These are phyloP conservation scores for Tolypocladium paradoxum DNA, from an alignment of 2,329 filamentous ascomycete species.

Conservation along the genomic window DNA sequence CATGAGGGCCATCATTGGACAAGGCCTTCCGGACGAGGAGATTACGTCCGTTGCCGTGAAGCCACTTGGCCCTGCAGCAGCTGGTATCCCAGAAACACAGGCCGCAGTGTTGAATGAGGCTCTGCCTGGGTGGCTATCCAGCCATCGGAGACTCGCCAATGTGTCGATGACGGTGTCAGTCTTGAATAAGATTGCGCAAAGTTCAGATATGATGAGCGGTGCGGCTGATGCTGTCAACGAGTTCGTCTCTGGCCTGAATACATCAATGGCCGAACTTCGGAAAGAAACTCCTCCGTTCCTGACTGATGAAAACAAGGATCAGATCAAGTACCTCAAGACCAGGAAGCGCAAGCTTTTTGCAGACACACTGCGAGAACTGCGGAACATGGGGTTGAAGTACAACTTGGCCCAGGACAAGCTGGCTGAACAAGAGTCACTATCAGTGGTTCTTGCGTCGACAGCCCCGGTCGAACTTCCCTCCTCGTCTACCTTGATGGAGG, in stretches of 20 bases:
- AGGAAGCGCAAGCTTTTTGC: slow-evolving; percentile 85
- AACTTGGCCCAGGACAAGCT: slow-evolving; percentile 70
- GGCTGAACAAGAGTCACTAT: slow-evolving; percentile 59
- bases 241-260: slow-evolving; percentile 59
- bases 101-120: slow-evolving; percentile 11
- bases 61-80: background rate
- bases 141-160: slow-evolving; percentile 60
- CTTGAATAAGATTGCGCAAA: slow-evolving; percentile 55
- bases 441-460: slow-evolving; percentile 55
- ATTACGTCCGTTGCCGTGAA: slow-evolving; percentile 6
- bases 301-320: slow-evolving; percentile 75
- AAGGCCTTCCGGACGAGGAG: slow-evolving; percentile 45
- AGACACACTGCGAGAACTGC: slow-evolving; percentile 72
- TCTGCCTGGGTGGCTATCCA: slow-evolving; percentile 27
- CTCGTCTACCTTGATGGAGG: slow-evolving; percentile 17
- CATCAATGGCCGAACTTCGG: slow-evolving; percentile 61
- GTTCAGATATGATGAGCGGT: slow-evolving; percentile 41
- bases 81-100: slow-evolving; percentile 6
- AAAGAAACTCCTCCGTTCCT: slow-evolving; percentile 73
- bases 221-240: slow-evolving; percentile 49
- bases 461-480: slow-evolving; percentile 25
- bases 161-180: slow-evolving; percentile 57
- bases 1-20: slow-evolving; percentile 52
- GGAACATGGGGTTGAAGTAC: slow-evolving; percentile 80
- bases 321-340: slow-evolving; percentile 80